A percentile compares a stretch with the other conserved stretches of the same genome.
Conservation (phyloP, 179 eudicot genomes). For the Beta lomatogona region DNA sequence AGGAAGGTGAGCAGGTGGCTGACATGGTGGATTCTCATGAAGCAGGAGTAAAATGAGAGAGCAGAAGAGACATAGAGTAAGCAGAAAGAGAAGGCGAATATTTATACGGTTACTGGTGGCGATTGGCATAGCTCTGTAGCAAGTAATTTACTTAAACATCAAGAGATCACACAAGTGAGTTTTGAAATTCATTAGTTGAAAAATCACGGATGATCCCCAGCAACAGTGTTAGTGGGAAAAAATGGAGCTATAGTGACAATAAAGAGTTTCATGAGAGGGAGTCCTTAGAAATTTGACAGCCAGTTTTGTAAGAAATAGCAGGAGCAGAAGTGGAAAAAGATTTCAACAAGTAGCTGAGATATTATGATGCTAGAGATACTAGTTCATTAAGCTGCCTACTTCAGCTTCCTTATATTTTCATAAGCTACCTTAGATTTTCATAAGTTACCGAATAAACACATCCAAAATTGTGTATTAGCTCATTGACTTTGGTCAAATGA, state of each 20-base stretch:
- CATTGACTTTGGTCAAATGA: not conserved
- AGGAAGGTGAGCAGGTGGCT: not conserved
- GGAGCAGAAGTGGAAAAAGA: not conserved
- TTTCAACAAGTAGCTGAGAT: not conserved
- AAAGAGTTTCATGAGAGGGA: not conserved
- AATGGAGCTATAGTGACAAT: not conserved
- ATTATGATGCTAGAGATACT: not conserved
- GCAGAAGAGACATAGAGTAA: not conserved
- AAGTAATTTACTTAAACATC: too few species aligned
- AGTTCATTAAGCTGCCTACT: not conserved
- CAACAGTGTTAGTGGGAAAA: not conserved
- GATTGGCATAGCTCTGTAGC: too few species aligned
- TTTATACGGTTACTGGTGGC: not conserved
- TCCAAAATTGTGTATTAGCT: not conserved
- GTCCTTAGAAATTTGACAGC: not conserved
- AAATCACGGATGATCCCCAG: not conserved
- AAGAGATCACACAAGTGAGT: not conserved
- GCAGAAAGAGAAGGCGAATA: not conserved
- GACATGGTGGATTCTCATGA: not conserved
- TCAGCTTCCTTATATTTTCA: not conserved
- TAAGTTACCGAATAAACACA: not conserved
- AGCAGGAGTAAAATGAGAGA: not conserved
- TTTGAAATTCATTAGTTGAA: not conserved
- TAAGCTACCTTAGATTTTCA: not conserved
- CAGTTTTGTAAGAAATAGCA: not conserved